Conservation (phyloP, 2,329 filamentous ascomycete species). For the Orbilia blumenaviensis region DNA sequence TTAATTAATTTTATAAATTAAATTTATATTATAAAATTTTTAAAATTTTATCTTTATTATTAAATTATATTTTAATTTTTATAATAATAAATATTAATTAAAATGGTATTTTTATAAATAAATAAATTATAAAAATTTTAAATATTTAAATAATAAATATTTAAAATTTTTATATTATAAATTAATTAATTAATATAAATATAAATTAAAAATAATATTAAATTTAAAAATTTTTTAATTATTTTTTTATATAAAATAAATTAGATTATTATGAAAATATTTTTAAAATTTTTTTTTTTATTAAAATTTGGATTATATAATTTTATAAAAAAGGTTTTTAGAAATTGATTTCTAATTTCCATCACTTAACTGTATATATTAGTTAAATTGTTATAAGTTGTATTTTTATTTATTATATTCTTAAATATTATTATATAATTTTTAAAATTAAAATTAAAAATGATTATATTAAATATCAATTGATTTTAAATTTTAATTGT, state of each 20-base stretch:
- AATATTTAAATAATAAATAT: background rate
- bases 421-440: background rate
- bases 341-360: background rate
- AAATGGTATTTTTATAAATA: background rate
- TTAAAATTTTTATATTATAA: background rate
- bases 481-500: background rate
- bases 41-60: background rate
- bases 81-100: constrained; percentile 15
- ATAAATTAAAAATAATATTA: constrained; percentile 4
- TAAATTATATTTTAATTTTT: constrained; percentile 11
- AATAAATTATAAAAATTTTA: background rate
- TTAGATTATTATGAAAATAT: background rate
- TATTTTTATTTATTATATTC: background rate
- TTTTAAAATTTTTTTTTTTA: background rate
- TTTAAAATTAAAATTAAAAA: background rate
- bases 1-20: background rate
- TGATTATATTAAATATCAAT: constrained; percentile 4
- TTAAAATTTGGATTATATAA: background rate
- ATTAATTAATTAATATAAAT: background rate
- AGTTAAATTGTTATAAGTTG: constrained; percentile 3
- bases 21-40: background rate
- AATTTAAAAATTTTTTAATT: constrained; percentile 4
- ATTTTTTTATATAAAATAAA: background rate
- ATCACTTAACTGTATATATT: background rate
- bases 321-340: background rate